A percentile compares a stretch with the other conserved stretches of the same genome.
phyloP scores from a whole-genome alignment of 2,329 filamentous ascomycete genomes.

The Aureobasidium melanogenum region DNA sequence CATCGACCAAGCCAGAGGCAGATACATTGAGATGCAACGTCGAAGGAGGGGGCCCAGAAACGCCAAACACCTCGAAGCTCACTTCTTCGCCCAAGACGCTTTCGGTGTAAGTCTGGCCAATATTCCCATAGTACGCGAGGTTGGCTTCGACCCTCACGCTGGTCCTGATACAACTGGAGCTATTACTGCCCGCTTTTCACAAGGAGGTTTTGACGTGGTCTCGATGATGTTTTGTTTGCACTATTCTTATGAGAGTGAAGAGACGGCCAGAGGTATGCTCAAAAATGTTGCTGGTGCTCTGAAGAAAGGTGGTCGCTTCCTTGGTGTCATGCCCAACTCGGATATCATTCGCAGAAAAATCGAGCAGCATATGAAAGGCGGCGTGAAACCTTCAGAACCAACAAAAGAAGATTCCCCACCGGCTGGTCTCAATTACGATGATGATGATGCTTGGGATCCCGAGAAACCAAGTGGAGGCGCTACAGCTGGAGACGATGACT shows the following conservation, averaged over 20 bases:
- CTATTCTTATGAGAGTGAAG: constrained; percentile 91
- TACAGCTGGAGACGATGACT: constrained; percentile 32
- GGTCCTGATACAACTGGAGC: constrained; percentile 46
- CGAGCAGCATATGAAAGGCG: constrained; percentile 60
- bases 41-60: constrained; percentile 33
- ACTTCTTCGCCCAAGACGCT: constrained; percentile 88
- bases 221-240: constrained; percentile 99
- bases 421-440: constrained; percentile 18
- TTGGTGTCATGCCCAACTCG: constrained; percentile 95
- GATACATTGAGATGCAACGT: constrained; percentile 67
- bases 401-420: constrained; percentile 17
- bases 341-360: constrained; percentile 78
- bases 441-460: constrained; percentile 26
- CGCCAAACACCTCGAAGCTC: constrained; percentile 48
- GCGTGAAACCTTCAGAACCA: constrained; percentile 30
- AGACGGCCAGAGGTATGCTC: constrained; percentile 84
- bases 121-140: constrained; percentile 70
- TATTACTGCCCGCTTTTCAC: constrained; percentile 58
- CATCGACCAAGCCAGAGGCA: constrained; percentile 79
- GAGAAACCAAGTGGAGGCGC: constrained; percentile 25
- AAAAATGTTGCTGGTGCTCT: constrained; percentile 82
- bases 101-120: constrained; percentile 78
- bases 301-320: constrained; percentile 89
- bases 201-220: constrained; percentile 84
- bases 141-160: constrained; percentile 73